Conservation (phyloP, 257 asterid genomes). For the Penstemon newberryi region DNA sequence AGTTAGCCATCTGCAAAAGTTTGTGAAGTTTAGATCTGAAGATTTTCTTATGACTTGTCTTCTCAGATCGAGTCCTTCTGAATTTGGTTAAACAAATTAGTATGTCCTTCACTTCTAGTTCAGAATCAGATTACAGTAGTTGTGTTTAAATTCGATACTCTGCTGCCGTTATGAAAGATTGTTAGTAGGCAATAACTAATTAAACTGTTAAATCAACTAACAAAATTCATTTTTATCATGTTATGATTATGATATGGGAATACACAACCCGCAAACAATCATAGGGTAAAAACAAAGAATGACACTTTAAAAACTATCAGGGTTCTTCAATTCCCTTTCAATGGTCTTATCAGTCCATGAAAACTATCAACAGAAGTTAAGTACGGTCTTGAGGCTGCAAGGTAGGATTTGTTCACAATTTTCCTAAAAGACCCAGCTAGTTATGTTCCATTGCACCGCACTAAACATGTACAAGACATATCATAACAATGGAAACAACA, state of each 20-base stretch:
- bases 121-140: background rate
- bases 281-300: background rate
- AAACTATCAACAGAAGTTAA: slow-evolving; percentile 1
- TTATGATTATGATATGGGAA: slow-evolving; percentile 13
- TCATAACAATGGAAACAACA: slow-evolving; percentile 14
- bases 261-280: background rate
- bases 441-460: slow-evolving; percentile 19
- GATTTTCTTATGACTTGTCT: background rate
- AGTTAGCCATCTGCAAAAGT: background rate
- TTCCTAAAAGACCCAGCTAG: slow-evolving; percentile 1
- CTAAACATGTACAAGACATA: slow-evolving; percentile 5
- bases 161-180: slow-evolving; percentile 7
- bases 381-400: slow-evolving; percentile 9
- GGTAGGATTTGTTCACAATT: background rate
- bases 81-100: background rate
- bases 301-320: background rate
- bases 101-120: background rate
- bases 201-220: background rate
- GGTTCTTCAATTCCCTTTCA: background rate
- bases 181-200: background rate
- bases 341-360: slow-evolving; percentile 12
- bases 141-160: background rate
- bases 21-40: background rate
- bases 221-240: slow-evolving; percentile 11
- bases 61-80: background rate